Base-by-base conservation (phyloP, 331 rosid species). In the Rosa hybrid region DNA sequence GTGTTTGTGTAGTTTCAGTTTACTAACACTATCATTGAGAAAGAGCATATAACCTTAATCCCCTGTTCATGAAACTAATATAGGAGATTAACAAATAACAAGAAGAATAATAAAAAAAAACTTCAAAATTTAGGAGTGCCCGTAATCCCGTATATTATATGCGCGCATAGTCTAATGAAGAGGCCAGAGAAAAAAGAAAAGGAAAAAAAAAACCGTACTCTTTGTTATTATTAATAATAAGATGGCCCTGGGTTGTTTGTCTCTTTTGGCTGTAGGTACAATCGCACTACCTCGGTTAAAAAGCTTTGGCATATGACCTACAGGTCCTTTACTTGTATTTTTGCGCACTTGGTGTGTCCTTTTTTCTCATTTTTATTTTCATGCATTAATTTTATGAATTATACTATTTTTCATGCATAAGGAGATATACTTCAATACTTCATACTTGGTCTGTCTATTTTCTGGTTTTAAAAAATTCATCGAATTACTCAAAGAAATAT, bases 401-500 rank as follows among this genome's bases (percentile, higher is more conserved):
- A 39, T 10, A 16, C 6, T 78, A n/a, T 34, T 72, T 68, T 54
- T 13, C 50, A 38, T 9, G n/a, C 11, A 39, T 39, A 41, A 12
- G 65, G 50, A 17, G 25, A 41, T 70, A 56, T 78, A 56, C 72
- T 18, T 39, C 49, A 16, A 3, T 51, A 4, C 39, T 34, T 34
- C 39, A 34, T 23, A 41, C 70, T 42, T 41, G 49, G 57, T 41
- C 38, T 41, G 60, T 70, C 71, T n/a, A 70, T 42, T 78, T 5
- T 78, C 50, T 41, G 38, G 60, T 53, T 48, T 54, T 81, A 12
- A 48, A 82, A 38, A 77, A 13, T 54, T 82, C 88, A 86, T 90
- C 83, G 91, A 84, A 86, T 84, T 79, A 41, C 90, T 85, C 56
- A 86, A 85, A 82, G 79, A 21, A 69, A 70, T 75, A 75, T 76